Percentiles rank a stretch among this genome's conserved stretches.
Evolutionary conservation across 768 basidiomycete species (phyloP).

Genomic region (Galerina sulciceps): DNA sequence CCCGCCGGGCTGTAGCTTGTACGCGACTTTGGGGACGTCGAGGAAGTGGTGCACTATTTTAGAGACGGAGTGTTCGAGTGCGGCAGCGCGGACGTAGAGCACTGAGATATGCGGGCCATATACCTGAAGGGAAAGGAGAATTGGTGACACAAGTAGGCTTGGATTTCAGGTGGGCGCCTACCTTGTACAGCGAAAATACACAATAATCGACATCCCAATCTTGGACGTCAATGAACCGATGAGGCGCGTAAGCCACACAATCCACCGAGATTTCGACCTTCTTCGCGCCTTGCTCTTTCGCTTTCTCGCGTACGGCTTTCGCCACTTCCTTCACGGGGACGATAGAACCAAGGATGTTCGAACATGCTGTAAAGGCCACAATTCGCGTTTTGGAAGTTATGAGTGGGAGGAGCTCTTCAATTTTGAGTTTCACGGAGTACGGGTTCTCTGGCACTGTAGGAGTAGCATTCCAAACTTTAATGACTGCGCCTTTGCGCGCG

Average conservation of each 20-base stretch:
- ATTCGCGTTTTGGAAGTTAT: conserved; percentile 70
- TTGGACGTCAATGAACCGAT: conserved; percentile 70
- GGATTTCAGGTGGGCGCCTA: conserved; percentile 22
- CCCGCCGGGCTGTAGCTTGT: conserved; percentile 76
- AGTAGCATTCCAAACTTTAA: conserved; percentile 65
- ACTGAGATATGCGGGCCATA: conserved; percentile 77
- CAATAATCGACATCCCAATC: conserved; percentile 81
- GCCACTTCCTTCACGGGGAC: conserved; percentile 64
- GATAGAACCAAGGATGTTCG: conserved; percentile 74
- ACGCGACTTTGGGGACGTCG: conserved; percentile 42
- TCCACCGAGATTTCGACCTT: conserved; percentile 75
- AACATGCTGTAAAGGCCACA: conserved; percentile 75
- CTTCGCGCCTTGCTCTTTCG: conserved; percentile 51
- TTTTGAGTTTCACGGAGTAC: conserved; percentile 61
- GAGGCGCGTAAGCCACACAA: conserved; percentile 81
- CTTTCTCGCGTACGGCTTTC: conserved; percentile 52
- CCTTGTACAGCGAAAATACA: conserved; percentile 80
- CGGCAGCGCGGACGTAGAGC: conserved; percentile 58
- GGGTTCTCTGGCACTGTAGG: conserved; percentile 60
- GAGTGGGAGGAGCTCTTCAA: conserved; percentile 62
- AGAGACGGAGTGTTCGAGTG: conserved; percentile 54
- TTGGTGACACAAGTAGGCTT: neutral
- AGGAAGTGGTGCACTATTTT: conserved; percentile 78
- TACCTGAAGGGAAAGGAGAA: conserved; percentile 43
- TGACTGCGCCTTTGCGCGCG: conserved; percentile 48